phyloP scores from a whole-genome alignment of 2,329 filamentous ascomycete genomes.

The Diplocarpon mali region DNA sequence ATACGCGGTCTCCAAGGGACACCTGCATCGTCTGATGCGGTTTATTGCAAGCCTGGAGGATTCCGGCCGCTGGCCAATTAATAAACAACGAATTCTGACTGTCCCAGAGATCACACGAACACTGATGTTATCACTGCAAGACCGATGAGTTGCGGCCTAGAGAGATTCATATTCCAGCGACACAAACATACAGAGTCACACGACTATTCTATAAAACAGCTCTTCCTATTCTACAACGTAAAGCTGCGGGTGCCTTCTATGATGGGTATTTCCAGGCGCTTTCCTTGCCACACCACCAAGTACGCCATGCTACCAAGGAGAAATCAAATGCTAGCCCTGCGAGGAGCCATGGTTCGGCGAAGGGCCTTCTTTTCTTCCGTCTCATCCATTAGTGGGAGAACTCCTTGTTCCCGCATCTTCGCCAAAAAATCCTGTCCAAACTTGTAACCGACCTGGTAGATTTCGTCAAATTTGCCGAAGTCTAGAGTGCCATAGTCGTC shows the following conservation, averaged over 20 bases:
- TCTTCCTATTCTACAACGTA: not conserved
- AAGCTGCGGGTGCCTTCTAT: not conserved
- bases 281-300: constrained; percentile 1
- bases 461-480: constrained; percentile 96
- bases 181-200: not conserved
- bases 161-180: no score
- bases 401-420: constrained; percentile 65
- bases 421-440: constrained; percentile 75
- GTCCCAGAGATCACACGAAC: no score
- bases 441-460: constrained; percentile 78
- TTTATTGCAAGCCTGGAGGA: no score
- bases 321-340: constrained; percentile 60
- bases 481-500: constrained; percentile 90
- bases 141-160: no score
- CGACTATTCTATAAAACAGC: not conserved
- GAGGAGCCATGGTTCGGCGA: constrained; percentile 67
- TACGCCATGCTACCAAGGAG: not conserved
- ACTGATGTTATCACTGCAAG: no score
- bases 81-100: no score
- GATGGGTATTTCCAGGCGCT: constrained; percentile 12
- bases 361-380: constrained; percentile 68
- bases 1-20: no score
- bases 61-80: no score
- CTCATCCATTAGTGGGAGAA: constrained; percentile 58
- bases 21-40: no score